A percentile compares a stretch with the other conserved stretches of the same genome.
These are phyloP conservation scores for Starmerella bombicola DNA, from an alignment of 805 yeast species.

Conservation along the genomic window DNA sequence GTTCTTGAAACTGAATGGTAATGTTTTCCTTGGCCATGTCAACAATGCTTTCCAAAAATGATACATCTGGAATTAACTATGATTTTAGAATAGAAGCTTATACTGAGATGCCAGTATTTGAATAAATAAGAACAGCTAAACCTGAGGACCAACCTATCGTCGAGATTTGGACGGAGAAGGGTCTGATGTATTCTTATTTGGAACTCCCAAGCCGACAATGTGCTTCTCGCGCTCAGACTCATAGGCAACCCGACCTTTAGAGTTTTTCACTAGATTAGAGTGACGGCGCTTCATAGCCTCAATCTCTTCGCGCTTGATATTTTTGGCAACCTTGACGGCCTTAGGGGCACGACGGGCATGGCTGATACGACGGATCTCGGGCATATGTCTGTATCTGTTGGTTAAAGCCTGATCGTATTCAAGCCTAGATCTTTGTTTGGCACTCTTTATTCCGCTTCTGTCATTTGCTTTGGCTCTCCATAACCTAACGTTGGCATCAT, in stretches of 20 bases:
- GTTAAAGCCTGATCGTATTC: slow-evolving; percentile 88
- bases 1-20: slow-evolving; percentile 36
- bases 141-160: no score
- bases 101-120: no score
- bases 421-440: slow-evolving; percentile 66
- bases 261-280: slow-evolving; percentile 67
- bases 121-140: no score
- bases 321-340: slow-evolving; percentile 77
- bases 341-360: slow-evolving; percentile 87
- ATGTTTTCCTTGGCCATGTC: not conserved
- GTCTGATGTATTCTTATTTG: no score
- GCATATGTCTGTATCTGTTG: slow-evolving; percentile 90
- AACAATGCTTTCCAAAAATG: no score
- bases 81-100: no score
- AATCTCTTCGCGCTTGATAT: slow-evolving; percentile 65
- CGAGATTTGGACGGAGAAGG: no score
- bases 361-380: slow-evolving; percentile 79
- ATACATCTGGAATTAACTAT: no score
- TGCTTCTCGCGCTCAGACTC: slow-evolving; percentile 72
- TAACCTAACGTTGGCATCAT: slow-evolving; percentile 86
- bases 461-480: slow-evolving; percentile 89
- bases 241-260: slow-evolving; percentile 38
- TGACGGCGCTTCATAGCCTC: slow-evolving; percentile 68
- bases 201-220: slow-evolving; percentile 39
- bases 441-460: slow-evolving; percentile 65